A percentile compares a stretch with the other conserved stretches of the same genome.
These are phyloP conservation scores for Senna siamea DNA, from an alignment of 306 rosid genomes.

Conservation along the genomic window DNA sequence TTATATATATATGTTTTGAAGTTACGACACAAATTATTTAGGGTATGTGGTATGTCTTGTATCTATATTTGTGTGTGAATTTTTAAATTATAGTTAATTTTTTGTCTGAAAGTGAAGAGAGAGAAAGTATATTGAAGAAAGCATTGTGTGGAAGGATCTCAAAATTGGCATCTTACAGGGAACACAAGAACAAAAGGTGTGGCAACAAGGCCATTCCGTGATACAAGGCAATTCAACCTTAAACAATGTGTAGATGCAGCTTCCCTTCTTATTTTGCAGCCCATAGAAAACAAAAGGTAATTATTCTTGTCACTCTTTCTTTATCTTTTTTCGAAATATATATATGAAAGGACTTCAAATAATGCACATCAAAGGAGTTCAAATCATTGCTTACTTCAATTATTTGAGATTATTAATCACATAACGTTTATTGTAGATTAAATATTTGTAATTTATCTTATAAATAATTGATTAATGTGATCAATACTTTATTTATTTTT, in stretches of 20 bases:
- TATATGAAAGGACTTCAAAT: conserved; percentile 11
- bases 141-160: conserved; percentile 38
- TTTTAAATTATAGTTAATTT: no score
- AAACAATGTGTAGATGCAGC: conserved; percentile 15
- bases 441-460: no score
- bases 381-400: neutral
- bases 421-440: no score
- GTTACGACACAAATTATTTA: no score
- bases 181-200: conserved; percentile 25
- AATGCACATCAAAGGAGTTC: neutral
- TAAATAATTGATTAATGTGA: no score
- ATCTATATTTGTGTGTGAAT: no score
- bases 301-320: conserved; percentile 32
- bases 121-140: conserved; percentile 7
- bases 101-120: neutral
- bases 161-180: conserved; percentile 35
- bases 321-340: neutral
- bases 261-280: conserved; percentile 25
- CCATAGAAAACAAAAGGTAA: conserved; percentile 43
- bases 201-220: conserved; percentile 42
- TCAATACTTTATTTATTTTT: no score
- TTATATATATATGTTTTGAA: no score
- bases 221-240: conserved; percentile 30
- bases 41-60: no score
- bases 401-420: no score